A percentile compares a stretch with the other conserved stretches of the same genome.
Conservation (phyloP, 148 eudicot genomes). For the Oxyria digyna region DNA sequence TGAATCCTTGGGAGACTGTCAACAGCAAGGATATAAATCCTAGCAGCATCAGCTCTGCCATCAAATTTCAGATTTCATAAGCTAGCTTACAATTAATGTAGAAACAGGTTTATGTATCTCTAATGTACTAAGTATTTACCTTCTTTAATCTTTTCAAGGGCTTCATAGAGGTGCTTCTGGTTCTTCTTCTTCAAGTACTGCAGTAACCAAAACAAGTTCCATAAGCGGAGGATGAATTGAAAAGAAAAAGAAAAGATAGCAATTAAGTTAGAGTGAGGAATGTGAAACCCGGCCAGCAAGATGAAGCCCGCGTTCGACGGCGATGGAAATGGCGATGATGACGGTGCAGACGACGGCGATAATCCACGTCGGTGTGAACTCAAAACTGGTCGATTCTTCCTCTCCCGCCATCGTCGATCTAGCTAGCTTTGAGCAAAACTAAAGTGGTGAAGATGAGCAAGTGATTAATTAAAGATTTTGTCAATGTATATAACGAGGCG, state of each 20-base stretch:
- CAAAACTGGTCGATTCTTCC: slow-evolving; percentile 27
- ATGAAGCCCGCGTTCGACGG: slow-evolving; percentile 77
- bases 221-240: not conserved
- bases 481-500: not conserved
- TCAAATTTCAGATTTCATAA: not conserved
- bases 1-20: slow-evolving; percentile 65
- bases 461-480: no score
- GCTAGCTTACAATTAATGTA: no score
- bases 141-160: slow-evolving; percentile 82
- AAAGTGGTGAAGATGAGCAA: no score
- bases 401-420: slow-evolving; percentile 40
- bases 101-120: no score
- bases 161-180: slow-evolving; percentile 70
- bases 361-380: slow-evolving; percentile 66
- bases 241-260: not conserved
- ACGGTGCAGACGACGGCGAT: slow-evolving; percentile 50
- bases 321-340: slow-evolving; percentile 56
- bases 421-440: no score
- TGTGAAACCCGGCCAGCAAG: slow-evolving; percentile 47
- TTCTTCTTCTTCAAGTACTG: slow-evolving; percentile 54
- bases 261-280: not conserved
- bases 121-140: slow-evolving; percentile 27
- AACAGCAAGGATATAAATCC: slow-evolving; percentile 84
- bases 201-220: not conserved
- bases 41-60: slow-evolving; percentile 87